Percentiles rank a stretch among this genome's conserved stretches.
Conservation (phyloP, 2,329 filamentous ascomycete species). For the Blastomyces emzantsi region DNA sequence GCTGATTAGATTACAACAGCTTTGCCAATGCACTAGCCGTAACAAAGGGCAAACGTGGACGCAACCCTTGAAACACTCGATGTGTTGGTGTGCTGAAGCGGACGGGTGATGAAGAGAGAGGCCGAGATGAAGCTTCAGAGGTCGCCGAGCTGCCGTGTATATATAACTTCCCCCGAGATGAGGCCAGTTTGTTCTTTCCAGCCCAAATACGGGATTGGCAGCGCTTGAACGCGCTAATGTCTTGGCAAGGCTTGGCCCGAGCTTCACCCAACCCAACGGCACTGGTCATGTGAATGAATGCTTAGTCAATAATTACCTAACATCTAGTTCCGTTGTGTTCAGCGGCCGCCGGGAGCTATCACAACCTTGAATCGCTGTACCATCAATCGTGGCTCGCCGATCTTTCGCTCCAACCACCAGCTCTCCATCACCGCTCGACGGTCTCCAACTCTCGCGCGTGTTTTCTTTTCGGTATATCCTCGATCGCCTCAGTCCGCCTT, state of each 20-base stretch:
- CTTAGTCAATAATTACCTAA: too few species aligned
- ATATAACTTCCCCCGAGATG: neutral
- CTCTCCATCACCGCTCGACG: neutral
- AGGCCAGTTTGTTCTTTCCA: conserved; percentile 10
- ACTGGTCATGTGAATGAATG: too few species aligned
- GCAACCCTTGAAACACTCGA: neutral
- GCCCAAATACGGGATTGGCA: neutral
- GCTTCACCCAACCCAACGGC: too few species aligned
- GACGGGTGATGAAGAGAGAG: neutral
- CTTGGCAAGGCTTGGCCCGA: neutral
- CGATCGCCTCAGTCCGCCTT: neutral
- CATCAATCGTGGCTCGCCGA: neutral
- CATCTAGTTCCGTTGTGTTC: too few species aligned
- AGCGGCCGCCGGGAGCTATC: too few species aligned
- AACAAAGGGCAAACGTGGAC: neutral
- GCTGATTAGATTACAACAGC: neutral
- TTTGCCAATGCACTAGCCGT: neutral
- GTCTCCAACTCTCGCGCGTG: neutral
- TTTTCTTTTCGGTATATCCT: neutral
- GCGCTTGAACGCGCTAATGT: neutral
- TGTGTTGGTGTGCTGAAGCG: neutral
- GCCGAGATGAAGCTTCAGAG: neutral
- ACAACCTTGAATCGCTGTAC: too few species aligned
- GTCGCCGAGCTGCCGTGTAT: neutral
- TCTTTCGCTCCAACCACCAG: neutral